Conservation (phyloP, 352 stramenopile genomes). For the Phytophthora pinifolia region DNA sequence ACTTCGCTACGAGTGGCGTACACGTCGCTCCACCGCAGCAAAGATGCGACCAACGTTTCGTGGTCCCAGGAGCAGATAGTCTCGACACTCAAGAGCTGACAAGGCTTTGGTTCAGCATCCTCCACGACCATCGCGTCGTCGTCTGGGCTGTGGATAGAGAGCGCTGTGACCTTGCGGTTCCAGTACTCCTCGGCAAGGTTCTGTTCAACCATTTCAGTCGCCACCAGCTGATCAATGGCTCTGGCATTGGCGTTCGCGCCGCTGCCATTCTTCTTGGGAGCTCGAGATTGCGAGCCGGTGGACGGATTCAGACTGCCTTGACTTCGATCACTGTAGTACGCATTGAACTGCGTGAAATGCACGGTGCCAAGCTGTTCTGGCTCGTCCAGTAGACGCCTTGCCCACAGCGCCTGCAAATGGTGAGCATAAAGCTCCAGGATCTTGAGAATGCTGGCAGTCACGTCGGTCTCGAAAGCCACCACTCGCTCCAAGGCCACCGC, state of each 20-base stretch:
- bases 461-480: conserved; percentile 55
- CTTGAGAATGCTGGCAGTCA: conserved; percentile 60
- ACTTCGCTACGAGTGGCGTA: conserved; percentile 40
- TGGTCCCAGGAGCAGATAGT: conserved; percentile 42
- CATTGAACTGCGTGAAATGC: conserved; percentile 70
- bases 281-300: conserved; percentile 6
- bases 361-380: conserved; percentile 47
- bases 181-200: conserved; percentile 41
- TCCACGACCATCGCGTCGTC: conserved; percentile 13
- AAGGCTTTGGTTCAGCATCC: not conserved
- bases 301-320: conserved; percentile 28
- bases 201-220: conserved; percentile 31
- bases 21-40: conserved; percentile 52
- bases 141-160: conserved; percentile 13
- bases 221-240: conserved; percentile 18
- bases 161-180: conserved; percentile 37
- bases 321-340: conserved; percentile 66
- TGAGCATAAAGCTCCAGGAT: conserved; percentile 59
- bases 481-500: conserved; percentile 48
- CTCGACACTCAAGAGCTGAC: conserved; percentile 19
- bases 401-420: conserved; percentile 65
- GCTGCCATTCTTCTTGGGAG: not conserved
- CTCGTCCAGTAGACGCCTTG: conserved; percentile 39
- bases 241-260: not conserved
- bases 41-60: conserved; percentile 25